These are phyloP conservation scores for Skeletonema grethae DNA, from an alignment of 108 stramenopile genomes.

Conservation along the genomic window DNA sequence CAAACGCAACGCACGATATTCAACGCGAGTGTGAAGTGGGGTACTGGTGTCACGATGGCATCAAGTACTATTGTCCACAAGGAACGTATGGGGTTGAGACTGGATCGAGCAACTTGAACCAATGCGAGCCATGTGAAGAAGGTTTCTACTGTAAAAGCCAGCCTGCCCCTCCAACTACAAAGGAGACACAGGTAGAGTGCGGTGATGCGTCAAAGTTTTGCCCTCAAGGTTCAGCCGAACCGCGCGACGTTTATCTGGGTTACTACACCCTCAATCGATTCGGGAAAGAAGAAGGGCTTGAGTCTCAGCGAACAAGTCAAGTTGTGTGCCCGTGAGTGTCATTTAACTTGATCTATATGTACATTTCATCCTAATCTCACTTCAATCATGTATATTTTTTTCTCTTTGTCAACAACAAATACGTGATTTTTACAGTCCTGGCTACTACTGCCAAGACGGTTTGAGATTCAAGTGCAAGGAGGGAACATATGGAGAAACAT, in stretches of 20 bases:
- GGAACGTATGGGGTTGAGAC: slow-evolving; percentile 33
- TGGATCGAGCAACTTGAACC: not conserved
- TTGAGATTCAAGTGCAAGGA: slow-evolving; percentile 15
- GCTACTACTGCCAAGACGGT: slow-evolving; percentile 32
- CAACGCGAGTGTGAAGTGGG: slow-evolving; percentile 35
- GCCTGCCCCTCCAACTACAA: slow-evolving; percentile 34
- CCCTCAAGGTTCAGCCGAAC: slow-evolving; percentile 30
- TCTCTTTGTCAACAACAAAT: not conserved
- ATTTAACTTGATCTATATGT: not conserved
- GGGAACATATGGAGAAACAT: slow-evolving; percentile 31
- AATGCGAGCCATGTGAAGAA: slow-evolving; percentile 20
- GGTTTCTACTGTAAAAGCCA: slow-evolving; percentile 40
- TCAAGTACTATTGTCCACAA: slow-evolving; percentile 41
- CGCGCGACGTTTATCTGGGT: slow-evolving; percentile 30
- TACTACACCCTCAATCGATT: slow-evolving; percentile 36
- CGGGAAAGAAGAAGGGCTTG: slow-evolving; percentile 15
- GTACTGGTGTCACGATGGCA: slow-evolving; percentile 34
- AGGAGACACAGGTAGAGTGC: slow-evolving; percentile 24
- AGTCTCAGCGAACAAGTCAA: slow-evolving; percentile 22
- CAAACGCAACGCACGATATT: slow-evolving; percentile 36
- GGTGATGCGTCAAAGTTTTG: slow-evolving; percentile 35
- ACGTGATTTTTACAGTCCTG: not conserved
- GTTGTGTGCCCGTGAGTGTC: slow-evolving; percentile 22
- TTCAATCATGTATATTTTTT: not conserved
- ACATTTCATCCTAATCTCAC: not conserved